A percentile compares a stretch with the other conserved stretches of the same genome.
phyloP scores from a whole-genome alignment of 176 grass and related monocot species.

The Dactylis glomerata region DNA sequence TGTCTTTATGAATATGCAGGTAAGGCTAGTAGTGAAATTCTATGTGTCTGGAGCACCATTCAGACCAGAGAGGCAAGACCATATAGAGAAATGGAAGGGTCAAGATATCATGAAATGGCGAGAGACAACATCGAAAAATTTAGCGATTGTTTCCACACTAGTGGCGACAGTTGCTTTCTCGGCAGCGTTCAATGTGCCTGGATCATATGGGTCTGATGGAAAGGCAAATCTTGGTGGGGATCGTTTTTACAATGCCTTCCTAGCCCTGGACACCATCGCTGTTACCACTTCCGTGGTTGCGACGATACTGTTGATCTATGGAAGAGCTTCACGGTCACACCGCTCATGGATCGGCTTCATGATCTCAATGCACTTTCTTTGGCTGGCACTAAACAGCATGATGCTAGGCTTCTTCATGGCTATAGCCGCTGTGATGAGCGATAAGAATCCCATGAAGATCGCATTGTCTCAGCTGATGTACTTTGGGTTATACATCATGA shows the following conservation, averaged over 20 bases:
- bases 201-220: slow-evolving; percentile 39
- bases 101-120: slow-evolving; percentile 45
- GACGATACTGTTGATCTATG: slow-evolving; percentile 29
- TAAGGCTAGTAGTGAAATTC: slow-evolving; percentile 1
- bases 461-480: not conserved
- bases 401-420: slow-evolving; percentile 34
- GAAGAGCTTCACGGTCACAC: not conserved
- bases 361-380: slow-evolving; percentile 31
- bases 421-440: not conserved
- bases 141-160: slow-evolving; percentile 35
- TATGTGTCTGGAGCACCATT: slow-evolving; percentile 28
- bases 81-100: slow-evolving; percentile 35
- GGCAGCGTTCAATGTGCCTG: slow-evolving; percentile 56
- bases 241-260: slow-evolving; percentile 28
- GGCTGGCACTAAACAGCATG: slow-evolving; percentile 42
- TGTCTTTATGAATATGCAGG: slow-evolving; percentile 3
- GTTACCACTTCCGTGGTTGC: slow-evolving; percentile 36
- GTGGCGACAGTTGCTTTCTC: slow-evolving; percentile 55
- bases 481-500: not conserved
- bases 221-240: slow-evolving; percentile 25
- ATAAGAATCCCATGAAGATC: not conserved
- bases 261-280: slow-evolving; percentile 36
- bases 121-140: slow-evolving; percentile 30
- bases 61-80: slow-evolving; percentile 47
- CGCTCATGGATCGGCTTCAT: slow-evolving; percentile 35